Conservation (phyloP, 345 rosid species). For the Camelina laxa region DNA sequence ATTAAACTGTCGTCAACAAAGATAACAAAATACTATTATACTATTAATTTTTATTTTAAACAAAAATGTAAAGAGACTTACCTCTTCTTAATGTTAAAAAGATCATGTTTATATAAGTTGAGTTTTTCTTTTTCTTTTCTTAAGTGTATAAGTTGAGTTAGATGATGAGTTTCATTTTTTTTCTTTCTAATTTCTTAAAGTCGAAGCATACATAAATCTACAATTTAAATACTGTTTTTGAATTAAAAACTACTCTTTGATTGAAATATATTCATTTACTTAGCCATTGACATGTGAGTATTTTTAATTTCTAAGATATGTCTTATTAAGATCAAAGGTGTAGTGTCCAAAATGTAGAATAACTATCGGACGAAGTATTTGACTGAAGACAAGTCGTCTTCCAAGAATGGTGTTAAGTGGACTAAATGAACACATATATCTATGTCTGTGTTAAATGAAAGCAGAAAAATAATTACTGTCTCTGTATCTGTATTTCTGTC, state of each 20-base stretch:
- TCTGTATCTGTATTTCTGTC: conserved; percentile 32
- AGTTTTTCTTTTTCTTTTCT: too few species aligned
- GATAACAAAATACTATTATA: too few species aligned
- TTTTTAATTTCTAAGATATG: neutral
- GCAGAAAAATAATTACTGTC: conserved; percentile 20
- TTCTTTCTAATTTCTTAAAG: neutral
- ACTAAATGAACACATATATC: conserved; percentile 26
- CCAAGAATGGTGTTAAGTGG: conserved; percentile 30
- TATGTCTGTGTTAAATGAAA: conserved; percentile 12
- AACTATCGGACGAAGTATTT: conserved; percentile 35
- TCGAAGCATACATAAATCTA: conserved; percentile 29
- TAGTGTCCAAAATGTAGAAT: neutral
- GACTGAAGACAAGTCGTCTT: conserved; percentile 32
- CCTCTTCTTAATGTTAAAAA: too few species aligned
- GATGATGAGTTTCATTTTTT: neutral
- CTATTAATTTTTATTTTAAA: too few species aligned
- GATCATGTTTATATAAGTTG: too few species aligned
- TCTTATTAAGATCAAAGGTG: neutral
- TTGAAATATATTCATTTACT: neutral
- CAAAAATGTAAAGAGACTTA: neutral
- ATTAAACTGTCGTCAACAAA: neutral
- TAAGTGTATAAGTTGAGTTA: neutral
- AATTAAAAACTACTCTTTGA: neutral
- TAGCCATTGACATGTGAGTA: conserved; percentile 4
- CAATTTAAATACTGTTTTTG: neutral